Evolutionary conservation across 192 early-diverging fungal species (phyloP).

Genomic region (Rhizoclosmatium sp.): DNA sequence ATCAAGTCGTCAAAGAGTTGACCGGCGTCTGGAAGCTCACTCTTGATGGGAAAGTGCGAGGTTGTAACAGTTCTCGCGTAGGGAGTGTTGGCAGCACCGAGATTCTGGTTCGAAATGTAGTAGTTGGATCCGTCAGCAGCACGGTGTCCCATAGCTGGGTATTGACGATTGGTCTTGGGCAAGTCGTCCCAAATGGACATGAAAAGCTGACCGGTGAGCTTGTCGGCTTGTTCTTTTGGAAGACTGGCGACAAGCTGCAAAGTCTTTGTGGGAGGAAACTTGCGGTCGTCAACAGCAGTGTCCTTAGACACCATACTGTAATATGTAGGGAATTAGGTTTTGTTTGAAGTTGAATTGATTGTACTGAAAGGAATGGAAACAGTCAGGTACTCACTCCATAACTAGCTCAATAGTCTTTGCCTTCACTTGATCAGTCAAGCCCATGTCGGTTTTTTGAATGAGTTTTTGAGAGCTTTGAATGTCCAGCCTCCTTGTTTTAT

Average conservation of each 20-base stretch:
- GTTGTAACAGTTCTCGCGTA: conserved; percentile 45
- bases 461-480: too few species aligned
- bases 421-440: too few species aligned
- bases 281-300: conserved; percentile 27
- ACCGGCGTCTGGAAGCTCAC: conserved; percentile 38
- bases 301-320: neutral
- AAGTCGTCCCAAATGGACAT: conserved; percentile 43
- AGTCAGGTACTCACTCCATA: too few species aligned
- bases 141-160: conserved; percentile 44
- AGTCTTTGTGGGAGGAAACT: conserved; percentile 11
- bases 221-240: neutral
- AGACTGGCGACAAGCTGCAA: conserved; percentile 18
- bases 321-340: neutral
- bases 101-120: conserved; percentile 36
- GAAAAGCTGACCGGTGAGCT: conserved; percentile 11
- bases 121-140: conserved; percentile 49
- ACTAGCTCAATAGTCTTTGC: too few species aligned
- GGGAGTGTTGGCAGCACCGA: conserved; percentile 40
- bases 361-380: too few species aligned
- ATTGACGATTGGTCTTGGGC: conserved; percentile 40
- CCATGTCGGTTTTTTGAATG: too few species aligned
- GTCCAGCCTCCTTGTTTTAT: too few species aligned
- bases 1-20: conserved; percentile 42
- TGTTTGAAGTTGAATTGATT: neutral
- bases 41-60: conserved; percentile 8